Evolutionary conservation across 345 rosid species (phyloP), one percentile per base, ranked within the genome.

Genomic region (Tarenaya hassleriana): DNA sequence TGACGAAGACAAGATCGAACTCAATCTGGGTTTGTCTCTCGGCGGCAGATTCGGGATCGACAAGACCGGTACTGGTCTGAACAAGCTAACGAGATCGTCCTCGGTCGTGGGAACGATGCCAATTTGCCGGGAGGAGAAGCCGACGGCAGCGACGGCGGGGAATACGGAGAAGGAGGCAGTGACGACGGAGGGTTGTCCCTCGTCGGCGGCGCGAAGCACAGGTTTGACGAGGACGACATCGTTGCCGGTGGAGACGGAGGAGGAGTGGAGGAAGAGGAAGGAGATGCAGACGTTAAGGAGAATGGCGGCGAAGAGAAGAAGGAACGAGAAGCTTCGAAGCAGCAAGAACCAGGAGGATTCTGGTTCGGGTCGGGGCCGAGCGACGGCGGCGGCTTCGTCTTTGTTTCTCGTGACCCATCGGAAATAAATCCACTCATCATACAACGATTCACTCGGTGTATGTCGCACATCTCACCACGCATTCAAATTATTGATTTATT

Each of bases 31-130:
- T 12, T 52, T 94, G 39, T 94, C 99, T 15, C 74, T 88, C 4
- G 95, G 95, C 41, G 99, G 99, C 2, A 73, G 82, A 63, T 94
- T 94, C 44, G 99, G 99, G 24, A 83, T 86, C 40, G 95, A 94
- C 41, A 80, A 74, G 51, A 73, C 62, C 40, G 40, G 40, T 35
- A 40, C 69, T 7, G 66, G 64, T 54, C 75, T 69, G 47, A 68
- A 77, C 1, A 67, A 52, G 29, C 71, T 66, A 0, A 55, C 35
- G 27, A 64, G 99, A 68, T 86, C 97, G 21, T 86, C 99, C 5
- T 94, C 99, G 0, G 63, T 86, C 7, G 79, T 91, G 0, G 84
- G 81, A 0, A 66, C 38, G 67, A 74, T 60, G 68, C 70, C 64
- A 41, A 55, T 56, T 21, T 53, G 52, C 50, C 48, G 62, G 10